Evolutionary conservation across 805 yeast genomes (phyloP), one percentile per base, ranked within the genome.

Genomic region (Zygosaccharomyces rouxii): DNA sequence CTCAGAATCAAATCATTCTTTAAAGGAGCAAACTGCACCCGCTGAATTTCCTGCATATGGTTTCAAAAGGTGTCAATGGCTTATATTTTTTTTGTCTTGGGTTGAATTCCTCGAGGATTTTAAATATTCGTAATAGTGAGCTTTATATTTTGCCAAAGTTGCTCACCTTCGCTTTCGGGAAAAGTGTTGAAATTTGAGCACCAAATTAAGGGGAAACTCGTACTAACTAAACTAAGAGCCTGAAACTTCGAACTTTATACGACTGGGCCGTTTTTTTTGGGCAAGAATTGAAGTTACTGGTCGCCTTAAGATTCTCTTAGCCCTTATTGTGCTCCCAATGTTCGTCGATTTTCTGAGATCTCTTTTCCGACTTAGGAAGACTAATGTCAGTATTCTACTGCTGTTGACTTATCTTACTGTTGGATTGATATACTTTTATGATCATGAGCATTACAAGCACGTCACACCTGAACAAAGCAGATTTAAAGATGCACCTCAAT

Each of bases 1-100:
- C 99, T 76, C 55, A 94, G 73, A 31, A 94, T 85, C 61, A 92
- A 75, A 64, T 94, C 99, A 71, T 94, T 94, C 69, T 90, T 79
- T 66, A 90, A 73, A 13, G 83, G 80, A 14, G 97, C 83, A 66
- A 89, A 90, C 47, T 69, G 70, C 6, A 50, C 48, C 7, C 53
- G 54, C 21, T 53, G 51, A 38, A 52, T 47, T 14, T 44, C 35
- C 35, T 47, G 51, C 37, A 46, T 29, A 11, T 38, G 38, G 10
- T 19, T 43, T 23, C 16, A 13, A 5, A n/a, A 41, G 14, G 9
- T 30, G 16, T 41, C 44, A 28, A 16, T 18, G 25, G n/a, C n/a
- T n/a, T n/a, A 25, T 4, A 3, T 18, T 41, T 33, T 10, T 33
- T 18, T 16, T 14, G 11, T 3, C 28, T 23, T 10, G 19, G 23